Evolutionary conservation across 2,329 filamentous ascomycete species (phyloP).

Genomic region (Didymellaceae sp.): DNA sequence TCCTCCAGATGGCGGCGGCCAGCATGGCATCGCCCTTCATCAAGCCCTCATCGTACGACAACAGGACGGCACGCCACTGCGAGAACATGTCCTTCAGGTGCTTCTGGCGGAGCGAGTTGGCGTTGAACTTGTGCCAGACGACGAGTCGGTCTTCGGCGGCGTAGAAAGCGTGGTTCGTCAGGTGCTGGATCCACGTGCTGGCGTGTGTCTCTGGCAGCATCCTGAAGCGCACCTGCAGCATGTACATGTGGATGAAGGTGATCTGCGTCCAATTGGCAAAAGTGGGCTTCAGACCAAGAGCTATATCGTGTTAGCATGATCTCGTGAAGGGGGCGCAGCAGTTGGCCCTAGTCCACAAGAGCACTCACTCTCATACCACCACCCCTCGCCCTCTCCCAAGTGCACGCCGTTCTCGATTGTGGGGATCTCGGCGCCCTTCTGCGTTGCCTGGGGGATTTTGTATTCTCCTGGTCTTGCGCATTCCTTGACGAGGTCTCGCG

Average conservation of each 20-base stretch:
- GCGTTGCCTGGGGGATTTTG: constrained; percentile 70
- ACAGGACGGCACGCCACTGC: constrained; percentile 86
- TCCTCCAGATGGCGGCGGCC: constrained; percentile 88
- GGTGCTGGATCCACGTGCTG: constrained; percentile 82
- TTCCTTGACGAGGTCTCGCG: constrained; percentile 77
- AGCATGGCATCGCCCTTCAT: constrained; percentile 78
- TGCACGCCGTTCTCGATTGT: constrained; percentile 82
- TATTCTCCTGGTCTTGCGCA: constrained; percentile 79
- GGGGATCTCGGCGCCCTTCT: constrained; percentile 70
- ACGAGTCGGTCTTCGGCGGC: constrained; percentile 85
- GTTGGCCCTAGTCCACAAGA: background rate
- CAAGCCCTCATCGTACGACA: constrained; percentile 84
- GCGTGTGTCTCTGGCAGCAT: constrained; percentile 74
- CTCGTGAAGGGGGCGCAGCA: background rate
- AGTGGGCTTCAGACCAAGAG: constrained; percentile 78
- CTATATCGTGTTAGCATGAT: constrained; percentile 54
- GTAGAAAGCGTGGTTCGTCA: constrained; percentile 95
- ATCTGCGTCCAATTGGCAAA: constrained; percentile 97
- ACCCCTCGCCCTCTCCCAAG: constrained; percentile 73
- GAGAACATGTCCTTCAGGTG: constrained; percentile 86
- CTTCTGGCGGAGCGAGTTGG: constrained; percentile 62
- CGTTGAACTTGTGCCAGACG: constrained; percentile 72
- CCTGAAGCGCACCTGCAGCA: constrained; percentile 82
- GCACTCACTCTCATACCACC: constrained; percentile 80
- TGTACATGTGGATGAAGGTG: constrained; percentile 95